Conservation (phyloP, 2,329 filamentous ascomycete species). For the Arthrobotrys sphaeroides region DNA sequence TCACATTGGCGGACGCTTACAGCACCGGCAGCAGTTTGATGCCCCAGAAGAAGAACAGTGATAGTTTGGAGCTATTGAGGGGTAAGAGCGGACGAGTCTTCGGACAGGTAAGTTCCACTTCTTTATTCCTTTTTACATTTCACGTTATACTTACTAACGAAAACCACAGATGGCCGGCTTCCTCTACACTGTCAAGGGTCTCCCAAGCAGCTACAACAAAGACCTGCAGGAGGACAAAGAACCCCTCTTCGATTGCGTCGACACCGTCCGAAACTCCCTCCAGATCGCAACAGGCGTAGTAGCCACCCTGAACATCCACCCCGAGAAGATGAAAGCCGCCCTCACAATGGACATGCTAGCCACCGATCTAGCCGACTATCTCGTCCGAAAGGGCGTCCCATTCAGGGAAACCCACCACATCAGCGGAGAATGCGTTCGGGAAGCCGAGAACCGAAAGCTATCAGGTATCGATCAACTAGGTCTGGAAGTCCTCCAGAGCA, state of each 20-base stretch:
- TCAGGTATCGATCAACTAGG: constrained; percentile 76
- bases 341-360: constrained; percentile 86
- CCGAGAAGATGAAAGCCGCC: constrained; percentile 80
- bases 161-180: constrained; percentile 56
- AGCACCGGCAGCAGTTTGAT: constrained; percentile 79
- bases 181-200: constrained; percentile 69
- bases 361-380: constrained; percentile 73
- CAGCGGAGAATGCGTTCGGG: constrained; percentile 75
- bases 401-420: constrained; percentile 85
- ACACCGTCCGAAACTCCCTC: constrained; percentile 81
- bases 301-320: constrained; percentile 74
- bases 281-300: constrained; percentile 84
- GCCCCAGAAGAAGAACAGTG: constrained; percentile 86
- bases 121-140: not conserved
- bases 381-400: constrained; percentile 74
- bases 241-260: constrained; percentile 83
- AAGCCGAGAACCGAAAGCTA: constrained; percentile 71
- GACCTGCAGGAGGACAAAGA: constrained; percentile 89
- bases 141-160: not conserved
- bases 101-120: constrained; percentile 69
- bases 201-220: constrained; percentile 88
- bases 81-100: constrained; percentile 80
- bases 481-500: constrained; percentile 72
- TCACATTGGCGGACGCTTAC: constrained; percentile 80
- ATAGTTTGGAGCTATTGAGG: constrained; percentile 75